Base-by-base conservation (phyloP, 2,329 filamentous ascomycete genomes). In the Septoria petroselini region DNA sequence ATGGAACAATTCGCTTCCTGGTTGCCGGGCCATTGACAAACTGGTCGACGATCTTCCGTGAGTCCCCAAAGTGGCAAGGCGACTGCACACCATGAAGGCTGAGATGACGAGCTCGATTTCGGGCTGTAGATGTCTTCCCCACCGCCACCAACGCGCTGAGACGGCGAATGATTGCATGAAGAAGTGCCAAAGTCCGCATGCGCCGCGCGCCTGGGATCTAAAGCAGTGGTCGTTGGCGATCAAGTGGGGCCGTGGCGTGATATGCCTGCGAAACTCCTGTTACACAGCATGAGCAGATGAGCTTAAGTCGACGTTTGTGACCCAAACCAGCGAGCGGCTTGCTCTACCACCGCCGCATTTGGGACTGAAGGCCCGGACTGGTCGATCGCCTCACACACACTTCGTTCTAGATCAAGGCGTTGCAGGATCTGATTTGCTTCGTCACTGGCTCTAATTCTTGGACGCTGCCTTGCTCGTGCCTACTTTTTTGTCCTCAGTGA, bases 301-400 rank as follows among this genome's bases (percentile, higher is more conserved):
- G 46, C 46, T 48, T 42, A 48, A 48, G 23, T 42, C 9, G 3
- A 48, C 46, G 30, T 42, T 35, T 27, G 23, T 30, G 25, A 19
- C 43, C 35, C 17, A 18, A 39, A 38, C 23, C 14, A 15, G 43
- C 23, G 25, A 25, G 43, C 17, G 43, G 34, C 43, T 39, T 39
- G 43, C 4, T 34, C 12, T 11, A n/a, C 12, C 42, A 8, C n/a
- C 19, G 12, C 18, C 15, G 11, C 19, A 21, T 25, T 15, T 4
- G 42, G 7, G 9, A 27, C 9, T 9, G 23, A 27, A 9, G 23
- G 5, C 23, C 23, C 23, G 23, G 23, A 27, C 23, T 27, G 23
- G 23, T 27, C 9, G 23, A 27, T 5, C 23, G 23, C 23, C 23
- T 27, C 9, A 5, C 23, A 27, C 23, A 27, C 23, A 5, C 5